These are phyloP conservation scores for Solanum chilense DNA, from an alignment of 257 asterid species.

Conservation along the genomic window DNA sequence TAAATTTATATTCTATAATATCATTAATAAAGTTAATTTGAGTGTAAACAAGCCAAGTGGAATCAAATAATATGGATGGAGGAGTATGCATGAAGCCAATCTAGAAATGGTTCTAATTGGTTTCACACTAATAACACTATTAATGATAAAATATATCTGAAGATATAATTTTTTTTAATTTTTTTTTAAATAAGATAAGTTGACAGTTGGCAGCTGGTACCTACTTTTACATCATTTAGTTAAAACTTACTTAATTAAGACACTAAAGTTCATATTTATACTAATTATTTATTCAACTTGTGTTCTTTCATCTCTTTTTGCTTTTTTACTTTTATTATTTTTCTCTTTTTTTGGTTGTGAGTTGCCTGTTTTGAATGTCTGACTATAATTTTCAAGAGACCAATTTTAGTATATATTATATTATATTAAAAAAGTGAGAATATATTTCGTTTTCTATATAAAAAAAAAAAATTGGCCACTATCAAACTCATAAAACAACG, in stretches of 20 bases:
- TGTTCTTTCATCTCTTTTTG: background rate
- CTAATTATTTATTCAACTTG: background rate
- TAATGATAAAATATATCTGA: no score
- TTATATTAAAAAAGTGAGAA: background rate
- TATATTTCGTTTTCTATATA: background rate
- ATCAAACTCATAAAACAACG: background rate
- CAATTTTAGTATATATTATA: background rate
- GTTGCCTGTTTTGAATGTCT: background rate
- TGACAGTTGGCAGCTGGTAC: background rate
- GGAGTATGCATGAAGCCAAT: background rate
- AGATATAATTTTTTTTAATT: no score
- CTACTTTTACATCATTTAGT: background rate
- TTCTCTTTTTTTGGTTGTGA: background rate
- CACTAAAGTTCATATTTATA: background rate
- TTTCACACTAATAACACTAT: background rate
- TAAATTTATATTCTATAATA: no score
- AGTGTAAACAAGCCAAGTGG: background rate
- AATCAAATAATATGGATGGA: no score
- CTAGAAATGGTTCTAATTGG: background rate
- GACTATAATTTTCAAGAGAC: background rate
- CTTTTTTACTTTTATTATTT: background rate
- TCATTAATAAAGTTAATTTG: no score
- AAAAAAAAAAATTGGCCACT: background rate
- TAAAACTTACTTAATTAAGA: no score
- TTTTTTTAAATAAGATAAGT: background rate